These are phyloP conservation scores for Jatropha curcas DNA, from an alignment of 345 rosid genomes.

Conservation along the genomic window DNA sequence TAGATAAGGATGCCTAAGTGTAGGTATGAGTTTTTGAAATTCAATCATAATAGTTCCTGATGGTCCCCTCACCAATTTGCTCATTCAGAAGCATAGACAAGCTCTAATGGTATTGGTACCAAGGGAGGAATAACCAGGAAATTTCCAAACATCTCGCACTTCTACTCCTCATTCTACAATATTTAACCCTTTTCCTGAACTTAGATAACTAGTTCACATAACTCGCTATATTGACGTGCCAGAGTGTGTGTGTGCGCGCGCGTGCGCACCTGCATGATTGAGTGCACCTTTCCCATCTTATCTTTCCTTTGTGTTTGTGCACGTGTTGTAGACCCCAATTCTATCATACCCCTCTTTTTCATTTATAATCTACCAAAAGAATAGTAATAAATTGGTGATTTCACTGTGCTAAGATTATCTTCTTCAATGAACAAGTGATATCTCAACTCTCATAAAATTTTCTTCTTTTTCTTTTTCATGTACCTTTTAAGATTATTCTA, in stretches of 20 bases:
- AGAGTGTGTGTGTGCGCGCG: too few species aligned
- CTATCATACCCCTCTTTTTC: background rate
- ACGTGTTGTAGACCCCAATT: too few species aligned
- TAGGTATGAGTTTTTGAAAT: background rate
- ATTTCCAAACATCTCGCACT: background rate
- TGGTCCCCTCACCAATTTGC: background rate
- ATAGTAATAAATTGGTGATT: too few species aligned
- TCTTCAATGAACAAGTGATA: background rate
- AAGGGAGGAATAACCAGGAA: background rate
- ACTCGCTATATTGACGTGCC: too few species aligned
- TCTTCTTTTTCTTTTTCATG: background rate
- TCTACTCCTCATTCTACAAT: background rate
- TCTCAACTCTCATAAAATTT: background rate
- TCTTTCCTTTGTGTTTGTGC: background rate
- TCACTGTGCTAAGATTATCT: background rate
- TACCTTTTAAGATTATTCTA: background rate
- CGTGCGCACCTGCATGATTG: too few species aligned
- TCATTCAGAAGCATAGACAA: background rate
- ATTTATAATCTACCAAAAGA: background rate
- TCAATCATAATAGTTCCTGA: too few species aligned
- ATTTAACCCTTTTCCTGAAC: background rate
- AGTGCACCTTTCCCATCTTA: background rate
- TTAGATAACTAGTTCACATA: background rate
- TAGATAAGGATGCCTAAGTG: background rate
- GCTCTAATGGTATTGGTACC: conserved; percentile 2